Conservation (phyloP, 305 asterid species). For the Solanum hybrid region DNA sequence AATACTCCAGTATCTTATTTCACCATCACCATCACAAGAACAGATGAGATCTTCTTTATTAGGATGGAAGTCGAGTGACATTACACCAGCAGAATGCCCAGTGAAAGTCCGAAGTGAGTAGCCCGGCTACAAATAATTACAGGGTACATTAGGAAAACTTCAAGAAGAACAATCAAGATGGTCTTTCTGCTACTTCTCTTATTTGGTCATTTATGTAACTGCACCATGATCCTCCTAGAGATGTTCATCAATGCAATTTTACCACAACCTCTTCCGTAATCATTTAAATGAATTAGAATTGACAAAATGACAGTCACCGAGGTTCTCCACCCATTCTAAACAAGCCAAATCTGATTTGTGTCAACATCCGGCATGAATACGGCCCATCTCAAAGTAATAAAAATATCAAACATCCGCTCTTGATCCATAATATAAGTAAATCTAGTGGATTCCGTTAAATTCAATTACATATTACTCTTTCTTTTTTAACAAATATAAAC, state of each 20-base stretch:
- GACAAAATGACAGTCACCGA: neutral
- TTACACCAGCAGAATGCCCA: slow-evolving; percentile 83
- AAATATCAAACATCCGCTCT: neutral
- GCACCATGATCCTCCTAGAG: neutral
- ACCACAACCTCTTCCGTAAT: slow-evolving; percentile 1
- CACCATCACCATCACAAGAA: slow-evolving; percentile 94
- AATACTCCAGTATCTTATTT: slow-evolving; percentile 90
- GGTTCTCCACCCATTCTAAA: neutral
- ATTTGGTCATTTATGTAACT: neutral
- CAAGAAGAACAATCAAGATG: neutral
- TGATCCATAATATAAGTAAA: neutral
- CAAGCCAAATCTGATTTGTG: neutral
- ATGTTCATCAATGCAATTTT: neutral
- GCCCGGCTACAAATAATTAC: slow-evolving; percentile 46
- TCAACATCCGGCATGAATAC: neutral
- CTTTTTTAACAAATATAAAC: neutral
- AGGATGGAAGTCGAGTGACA: slow-evolving; percentile 95
- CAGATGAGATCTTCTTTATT: slow-evolving; percentile 89
- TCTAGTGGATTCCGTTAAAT: neutral
- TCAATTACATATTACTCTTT: neutral
- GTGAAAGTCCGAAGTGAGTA: slow-evolving; percentile 81
- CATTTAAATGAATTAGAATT: neutral
- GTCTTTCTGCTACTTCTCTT: neutral
- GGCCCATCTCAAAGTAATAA: neutral
- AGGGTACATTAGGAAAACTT: neutral